Evolutionary conservation across 768 basidiomycete genomes (phyloP), one percentile per base, ranked within the genome.

Genomic region (Lentinula raphanica): DNA sequence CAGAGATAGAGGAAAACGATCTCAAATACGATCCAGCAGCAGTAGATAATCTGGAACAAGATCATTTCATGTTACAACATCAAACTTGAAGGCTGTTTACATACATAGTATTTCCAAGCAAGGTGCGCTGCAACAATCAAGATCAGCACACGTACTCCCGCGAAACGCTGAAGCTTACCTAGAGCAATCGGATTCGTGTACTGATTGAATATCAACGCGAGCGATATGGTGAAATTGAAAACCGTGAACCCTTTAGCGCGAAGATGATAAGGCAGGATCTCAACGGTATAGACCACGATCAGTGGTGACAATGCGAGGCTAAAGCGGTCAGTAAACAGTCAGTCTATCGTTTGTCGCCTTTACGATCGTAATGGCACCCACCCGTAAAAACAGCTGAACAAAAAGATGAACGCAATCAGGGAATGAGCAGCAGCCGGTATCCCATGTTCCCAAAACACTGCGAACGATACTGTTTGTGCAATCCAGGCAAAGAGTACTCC

Each of bases 191-290:
- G 83, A 60, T 86, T 85, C 49, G 83, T 76, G 46, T 81, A 81
- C 62, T 81, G 80, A 59, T 81, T 86, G 62, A 86, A 79, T 9
- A 83, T 79, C 35, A 85, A 71, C 2, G 79, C 72, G 31, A 82
- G 68, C n/a, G 74, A 79, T 48, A 82, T 69, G n/a, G 69, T 68
- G 42, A 81, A 68, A 65, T 77, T 80, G 75, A 77, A 82, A 17
- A 84, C 65, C 3, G 79, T 78, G 54, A 83, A 78, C 1, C 85
- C 85, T 56, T 79, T 83, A 21, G 86, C 85, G 27, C 86, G 83
- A 56, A 87, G 78, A 50, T 71, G 69, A 68, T 75, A 84, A 0
- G 86, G 86, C n/a, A 87, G 66, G 62, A 88, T 86, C 65, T 88
- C 86, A 54, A 86, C 71, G 7, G 79, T 78, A 67, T 83, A 86